Evolutionary conservation across 148 eudicot species (phyloP).

Genomic region (Amaranthus hypochondriacus): DNA sequence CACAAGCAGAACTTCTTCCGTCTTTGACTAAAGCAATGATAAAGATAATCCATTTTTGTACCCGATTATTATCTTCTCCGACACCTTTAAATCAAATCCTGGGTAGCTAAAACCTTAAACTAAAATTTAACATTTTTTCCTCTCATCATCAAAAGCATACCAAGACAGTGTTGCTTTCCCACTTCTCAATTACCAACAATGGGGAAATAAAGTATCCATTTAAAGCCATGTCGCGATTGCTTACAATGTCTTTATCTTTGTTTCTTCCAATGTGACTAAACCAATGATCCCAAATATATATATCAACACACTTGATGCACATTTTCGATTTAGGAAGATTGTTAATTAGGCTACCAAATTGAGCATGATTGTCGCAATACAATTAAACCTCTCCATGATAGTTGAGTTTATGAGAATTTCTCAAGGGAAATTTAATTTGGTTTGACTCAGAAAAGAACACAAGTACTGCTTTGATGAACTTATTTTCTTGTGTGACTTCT

Average conservation of each 20-base stretch:
- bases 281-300: not conserved
- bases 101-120: slow-evolving; percentile 4
- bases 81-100: slow-evolving; percentile 4
- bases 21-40: not conserved
- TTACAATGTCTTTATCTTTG: slow-evolving; percentile 2
- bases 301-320: not conserved
- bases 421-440: slow-evolving; percentile 7
- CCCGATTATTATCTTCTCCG: not conserved
- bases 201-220: not conserved
- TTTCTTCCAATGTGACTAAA: slow-evolving; percentile 10
- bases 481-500: not conserved
- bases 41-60: not conserved
- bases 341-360: not conserved
- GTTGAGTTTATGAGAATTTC: not conserved
- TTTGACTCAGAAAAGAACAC: slow-evolving; percentile 4
- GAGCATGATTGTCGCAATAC: not conserved
- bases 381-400: not conserved
- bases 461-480: not conserved
- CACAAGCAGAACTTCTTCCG: slow-evolving; percentile 10
- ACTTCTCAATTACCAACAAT: slow-evolving; percentile 14
- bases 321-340: not conserved
- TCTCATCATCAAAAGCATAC: slow-evolving; percentile 4
- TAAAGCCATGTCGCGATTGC: not conserved
- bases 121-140: not conserved
- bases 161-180: slow-evolving; percentile 15